Evolutionary conservation across 108 stramenopile genomes (phyloP), one percentile per base, ranked within the genome.

Genomic region (Mediolabrus comicus): DNA sequence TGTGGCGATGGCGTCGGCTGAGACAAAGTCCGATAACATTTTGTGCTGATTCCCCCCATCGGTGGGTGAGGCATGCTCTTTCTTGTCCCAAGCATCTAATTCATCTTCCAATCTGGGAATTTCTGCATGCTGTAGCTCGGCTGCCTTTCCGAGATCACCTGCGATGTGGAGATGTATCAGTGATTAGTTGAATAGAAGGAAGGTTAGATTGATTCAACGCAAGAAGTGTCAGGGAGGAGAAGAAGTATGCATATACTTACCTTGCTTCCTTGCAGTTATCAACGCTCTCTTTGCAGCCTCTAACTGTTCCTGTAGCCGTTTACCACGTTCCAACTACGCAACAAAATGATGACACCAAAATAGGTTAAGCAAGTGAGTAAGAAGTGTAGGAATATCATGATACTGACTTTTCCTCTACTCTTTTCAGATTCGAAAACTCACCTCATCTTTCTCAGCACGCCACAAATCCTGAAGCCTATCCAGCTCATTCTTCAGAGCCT

Each of bases 1-100:
- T 39, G 69, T 74, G 5, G 98, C 97, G 76, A 97, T 97, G 65
- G 98, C 97, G 62, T 99, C 96, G 3, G 97, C 95, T 7, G 91
- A 76, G n/a, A 99, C 97, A 87, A 89, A 84, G 29, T 96, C 94
- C 6, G 74, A 58, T 14, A 86, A 56, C 64, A 95, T 82, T 8
- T 69, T 72, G 31, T 89, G 79, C 71, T 92, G 90, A 59, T 95
- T 92, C 46, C 62, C 71, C 67, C 46, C 82, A 77, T 24, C 64
- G 62, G n/a, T n/a, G n/a, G n/a, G n/a, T n/a, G n/a, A n/a, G 16
- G 8, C 55, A 24, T 39, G 13, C 54, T 53, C 53, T 55, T 49
- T 71, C 46, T 53, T 84, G 46, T 65, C 71, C 79, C 59, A 75
- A 2, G 72, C 62, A 3, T 87, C 79, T 61, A 96, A 74, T 57